A percentile compares a stretch with the other conserved stretches of the same genome.
These are phyloP conservation scores for Isabelozyma gotoi DNA, from an alignment of 805 yeast species.

Conservation along the genomic window DNA sequence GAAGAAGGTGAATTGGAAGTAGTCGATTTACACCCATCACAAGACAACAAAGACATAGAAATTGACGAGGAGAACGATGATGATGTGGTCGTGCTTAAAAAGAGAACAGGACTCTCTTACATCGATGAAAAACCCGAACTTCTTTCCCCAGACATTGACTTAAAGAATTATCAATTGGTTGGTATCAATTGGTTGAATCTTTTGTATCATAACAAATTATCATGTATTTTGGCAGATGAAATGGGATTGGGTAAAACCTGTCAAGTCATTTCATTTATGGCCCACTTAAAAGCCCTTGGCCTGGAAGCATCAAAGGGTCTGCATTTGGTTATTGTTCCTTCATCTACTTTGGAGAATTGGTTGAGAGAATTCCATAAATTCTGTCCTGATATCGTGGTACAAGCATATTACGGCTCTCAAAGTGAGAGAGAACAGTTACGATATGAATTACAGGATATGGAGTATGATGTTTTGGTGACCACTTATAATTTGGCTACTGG, in stretches of 20 bases:
- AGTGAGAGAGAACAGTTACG: conserved; percentile 83
- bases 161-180: conserved; percentile 93
- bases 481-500: conserved; percentile 93
- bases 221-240: conserved; percentile 96
- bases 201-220: conserved; percentile 72
- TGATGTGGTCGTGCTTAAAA: conserved; percentile 20
- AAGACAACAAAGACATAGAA: conserved; percentile 12
- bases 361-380: conserved; percentile 88
- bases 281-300: conserved; percentile 68
- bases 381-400: conserved; percentile 77
- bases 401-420: conserved; percentile 92
- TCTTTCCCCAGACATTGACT: conserved; percentile 58
- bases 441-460: conserved; percentile 55
- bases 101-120: conserved; percentile 34
- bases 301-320: conserved; percentile 58
- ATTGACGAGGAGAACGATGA: conserved; percentile 33
- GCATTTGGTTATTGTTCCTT: conserved; percentile 92
- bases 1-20: conserved; percentile 65
- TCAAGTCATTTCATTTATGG: conserved; percentile 90
- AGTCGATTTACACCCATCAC: conserved; percentile 48
- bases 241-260: conserved; percentile 98
- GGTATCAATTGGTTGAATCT: conserved; percentile 92
- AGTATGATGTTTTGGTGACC: conserved; percentile 88
- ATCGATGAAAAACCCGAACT: conserved; percentile 72
- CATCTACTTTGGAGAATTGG: conserved; percentile 98